Evolutionary conservation across 495 filamentous ascomycete genomes (phyloP), one percentile per base, ranked within the genome.

Genomic region (Aspergillus avenaceus): DNA sequence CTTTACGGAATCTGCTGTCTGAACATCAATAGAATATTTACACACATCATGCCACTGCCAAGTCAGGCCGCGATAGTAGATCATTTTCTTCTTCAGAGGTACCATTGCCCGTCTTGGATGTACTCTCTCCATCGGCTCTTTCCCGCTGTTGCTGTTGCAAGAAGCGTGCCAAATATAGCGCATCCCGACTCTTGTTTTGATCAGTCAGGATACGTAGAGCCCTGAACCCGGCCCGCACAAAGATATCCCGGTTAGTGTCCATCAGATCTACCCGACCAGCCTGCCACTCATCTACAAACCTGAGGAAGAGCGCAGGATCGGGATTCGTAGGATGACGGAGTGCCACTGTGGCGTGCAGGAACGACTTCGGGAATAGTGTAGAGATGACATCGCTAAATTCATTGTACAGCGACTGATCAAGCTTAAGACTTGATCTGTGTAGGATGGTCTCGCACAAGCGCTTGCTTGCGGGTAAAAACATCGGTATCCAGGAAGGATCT

Each of bases 241-340:
- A 55, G 23, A 47, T 47, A 36, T 64, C 65, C 16, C 58, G 63
- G 16, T 58, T 53, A 8, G 21, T 4, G 11, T 60, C 42, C 16
- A 42, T 49, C 58, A 50, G 67, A 7, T 56, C 52, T 21, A 60
- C 34, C 32, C 52, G 45, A 16, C 23, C 46, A 7, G 47, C 36
- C 9, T 56, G 53, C 3, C 64, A 16, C 2, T 26, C 37, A 12
- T 56, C 50, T 40, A 66, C 50, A 45, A 58, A 66, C 24, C 53
- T 37, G 18, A 74, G 45, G 37, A 73, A 66, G 4, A 64, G 68
- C 13, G 45, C 48, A 1, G 65, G 21, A 25, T 70, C 58, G 12
- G 68, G 71, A 24, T 62, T 38, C 12, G 57, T 57, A 6, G 72
- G 72, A 48, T 76, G 68, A 21, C 63, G 67, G 21, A 74, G 46